These are phyloP conservation scores for Stemphylium lycopersici DNA, from an alignment of 2,329 filamentous ascomycete genomes.

Conservation along the genomic window DNA sequence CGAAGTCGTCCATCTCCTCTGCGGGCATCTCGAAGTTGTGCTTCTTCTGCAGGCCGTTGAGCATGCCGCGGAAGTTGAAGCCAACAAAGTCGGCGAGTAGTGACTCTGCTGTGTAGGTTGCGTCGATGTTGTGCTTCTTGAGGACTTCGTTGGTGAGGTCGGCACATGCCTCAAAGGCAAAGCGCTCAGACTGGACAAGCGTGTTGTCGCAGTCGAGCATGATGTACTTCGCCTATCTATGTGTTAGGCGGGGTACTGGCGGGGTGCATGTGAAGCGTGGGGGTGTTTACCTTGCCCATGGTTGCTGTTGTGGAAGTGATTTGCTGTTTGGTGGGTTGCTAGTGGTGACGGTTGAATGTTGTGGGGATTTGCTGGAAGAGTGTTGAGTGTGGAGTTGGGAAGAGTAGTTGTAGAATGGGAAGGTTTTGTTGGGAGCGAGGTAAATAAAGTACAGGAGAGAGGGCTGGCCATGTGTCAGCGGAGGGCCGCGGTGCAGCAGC, in stretches of 20 bases:
- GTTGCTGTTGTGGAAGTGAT: slow-evolving; percentile 22
- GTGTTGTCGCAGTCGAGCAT: slow-evolving; percentile 78
- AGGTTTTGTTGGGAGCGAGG: slow-evolving; percentile 30
- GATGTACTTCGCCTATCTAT: slow-evolving; percentile 54
- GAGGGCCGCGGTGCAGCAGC: slow-evolving; percentile 18
- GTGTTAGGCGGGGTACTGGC: slow-evolving; percentile 27
- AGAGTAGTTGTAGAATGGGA: slow-evolving; percentile 10
- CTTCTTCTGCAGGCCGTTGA: slow-evolving; percentile 75
- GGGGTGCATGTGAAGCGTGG: slow-evolving; percentile 17
- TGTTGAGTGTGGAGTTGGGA: slow-evolving; percentile 11
- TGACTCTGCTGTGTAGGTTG: slow-evolving; percentile 76
- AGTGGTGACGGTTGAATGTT: slow-evolving; percentile 28
- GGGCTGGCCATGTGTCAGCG: slow-evolving; percentile 35
- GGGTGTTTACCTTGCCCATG: slow-evolving; percentile 40
- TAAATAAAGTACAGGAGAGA: slow-evolving; percentile 31
- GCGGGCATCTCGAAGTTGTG: slow-evolving; percentile 72
- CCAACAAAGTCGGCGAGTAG: slow-evolving; percentile 89
- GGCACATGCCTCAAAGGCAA: slow-evolving; percentile 90
- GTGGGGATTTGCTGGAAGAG: neutral
- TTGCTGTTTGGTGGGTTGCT: slow-evolving; percentile 12
- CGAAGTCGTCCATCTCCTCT: slow-evolving; percentile 75
- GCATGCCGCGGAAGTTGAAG: slow-evolving; percentile 94
- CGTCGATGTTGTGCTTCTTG: slow-evolving; percentile 65
- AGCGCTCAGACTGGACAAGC: slow-evolving; percentile 86
- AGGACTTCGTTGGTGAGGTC: slow-evolving; percentile 88